Evolutionary conservation across 768 basidiomycete genomes (phyloP).

Genomic region (Psilocybe subaeruginosa): DNA sequence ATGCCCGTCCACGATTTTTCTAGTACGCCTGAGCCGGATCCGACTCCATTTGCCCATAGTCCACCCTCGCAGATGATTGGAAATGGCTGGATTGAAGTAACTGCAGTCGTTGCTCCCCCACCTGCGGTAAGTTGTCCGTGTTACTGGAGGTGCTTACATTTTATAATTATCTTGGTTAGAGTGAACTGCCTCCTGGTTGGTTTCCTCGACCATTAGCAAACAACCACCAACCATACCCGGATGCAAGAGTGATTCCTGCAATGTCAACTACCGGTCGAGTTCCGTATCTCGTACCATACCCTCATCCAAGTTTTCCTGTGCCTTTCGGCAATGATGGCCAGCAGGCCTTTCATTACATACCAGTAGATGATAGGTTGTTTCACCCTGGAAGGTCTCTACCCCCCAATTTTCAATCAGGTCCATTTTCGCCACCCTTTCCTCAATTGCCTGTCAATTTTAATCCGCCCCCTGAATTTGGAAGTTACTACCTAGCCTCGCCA

Average conservation of each 20-base stretch:
- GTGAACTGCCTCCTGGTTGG: background rate
- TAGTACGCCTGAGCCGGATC: background rate
- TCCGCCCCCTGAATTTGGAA: constrained; percentile 53
- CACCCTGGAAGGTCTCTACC: background rate
- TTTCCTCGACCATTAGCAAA: background rate
- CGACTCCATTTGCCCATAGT: background rate
- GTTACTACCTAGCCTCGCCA: constrained; percentile 58
- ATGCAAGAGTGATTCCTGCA: background rate
- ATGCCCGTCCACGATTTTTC: background rate
- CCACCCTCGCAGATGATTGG: background rate
- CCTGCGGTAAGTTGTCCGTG: background rate
- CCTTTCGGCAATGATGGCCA: background rate
- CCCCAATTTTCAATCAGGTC: constrained; percentile 12
- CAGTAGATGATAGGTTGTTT: constrained; percentile 23
- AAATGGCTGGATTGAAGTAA: background rate
- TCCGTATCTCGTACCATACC: constrained; percentile 3
- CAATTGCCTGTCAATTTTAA: constrained; percentile 42
- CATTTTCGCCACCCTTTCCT: constrained; percentile 16
- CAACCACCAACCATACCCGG: background rate
- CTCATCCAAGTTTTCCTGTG: background rate
- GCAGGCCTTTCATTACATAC: constrained; percentile 16
- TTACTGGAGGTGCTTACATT: too few relatives aligned
- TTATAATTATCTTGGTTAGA: background rate
- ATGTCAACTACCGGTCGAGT: background rate
- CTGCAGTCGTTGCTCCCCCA: background rate